Evolutionary conservation across 345 rosid genomes (phyloP), one percentile per base, ranked within the genome.

Genomic region (Mercurialis annua): DNA sequence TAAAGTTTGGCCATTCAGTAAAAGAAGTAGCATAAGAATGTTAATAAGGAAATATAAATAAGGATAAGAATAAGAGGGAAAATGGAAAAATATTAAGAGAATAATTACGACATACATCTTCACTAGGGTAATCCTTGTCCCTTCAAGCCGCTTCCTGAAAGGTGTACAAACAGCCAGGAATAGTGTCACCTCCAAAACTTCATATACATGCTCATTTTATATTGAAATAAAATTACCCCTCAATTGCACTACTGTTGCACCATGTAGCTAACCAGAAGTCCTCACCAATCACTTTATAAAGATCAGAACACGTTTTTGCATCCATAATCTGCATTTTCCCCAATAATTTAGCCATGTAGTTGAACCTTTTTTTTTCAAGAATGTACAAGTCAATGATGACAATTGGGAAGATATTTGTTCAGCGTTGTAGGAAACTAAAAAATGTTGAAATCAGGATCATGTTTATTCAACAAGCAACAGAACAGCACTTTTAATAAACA

Each of bases 251-350:
- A 73, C 99, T 90, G 81, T 85, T 77, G 86, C 95, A 94, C 91
- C 85, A 84, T 44, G 99, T 90, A 77, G 95, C 87, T 84, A 94
- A 79, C 97, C 97, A 93, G 83, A 90, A 93, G 74, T 93, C 97
- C 82, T 90, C 96, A 54, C 97, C 98, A 62, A 93, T 85, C 66
- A 79, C 67, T 70, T 84, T 81, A 81, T 90, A 84, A 57, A 93
- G 85, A 86, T 85, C 98, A 66, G 77, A 83, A 49, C 92, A 89
- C 40, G 90, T 82, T 76, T 86, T 82, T 61, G 95, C 94, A 70
- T 76, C 66, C 76, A 77, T 70, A 70, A 89, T 82, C 98, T 93
- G 96, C 81, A 80, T 47, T 65, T 55, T 34, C 10, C 15, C 30
- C 1, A 26, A 59, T 64, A 61, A 59, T 53, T 43, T 24, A 70